Base-by-base conservation (phyloP, 1,284 basidiomycete genomes). In the Pisolithus thermaeus region DNA sequence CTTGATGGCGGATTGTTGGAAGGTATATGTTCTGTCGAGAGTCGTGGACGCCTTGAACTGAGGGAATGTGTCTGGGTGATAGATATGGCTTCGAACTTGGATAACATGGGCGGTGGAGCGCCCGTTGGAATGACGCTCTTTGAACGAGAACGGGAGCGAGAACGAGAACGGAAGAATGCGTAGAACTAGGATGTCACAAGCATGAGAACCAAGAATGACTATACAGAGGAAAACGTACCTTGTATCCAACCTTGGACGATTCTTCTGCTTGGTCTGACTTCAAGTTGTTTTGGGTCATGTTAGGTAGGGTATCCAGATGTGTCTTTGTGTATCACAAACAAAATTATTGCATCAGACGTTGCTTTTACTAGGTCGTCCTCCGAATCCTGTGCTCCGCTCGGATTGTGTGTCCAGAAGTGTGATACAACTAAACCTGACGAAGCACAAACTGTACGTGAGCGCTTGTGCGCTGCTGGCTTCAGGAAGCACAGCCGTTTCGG, bases 101-200 rank as follows among this genome's bases (percentile, higher is more conserved):
- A 49, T 23, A 42, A 38, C 23, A 47, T 40, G 20, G 50, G 40
- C 32, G 46, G 42, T 20, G 44, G 20, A 50, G 49, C 51, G 18
- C 53, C 32, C 4, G 54, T 37, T 4, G 32, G 16, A 22, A 35
- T 52, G 43, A 53, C 54, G 49, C 59, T 59, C 40, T 72, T 74
- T 52, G 74, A 67, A 61, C 70, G 67, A 48, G 78, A 70, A 58
- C 72, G 70, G 18, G 78, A 78, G 36, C 77, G 78, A 28, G 78
- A 78, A 57, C 78, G 72, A 7, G 78, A 74, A 52, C 74, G 73
- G 53, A 80, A 72, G 63, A 80, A 79, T 14, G 68, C 73, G 55
- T 73, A 75, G 57, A 81, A 61, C 79, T 81, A 52, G 46, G 42
- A 28, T 7, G 4, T 38, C 43, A 38, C 16, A 11, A 39, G 27